phyloP scores from a whole-genome alignment of 257 asterid species.

The Coffea canephora region DNA sequence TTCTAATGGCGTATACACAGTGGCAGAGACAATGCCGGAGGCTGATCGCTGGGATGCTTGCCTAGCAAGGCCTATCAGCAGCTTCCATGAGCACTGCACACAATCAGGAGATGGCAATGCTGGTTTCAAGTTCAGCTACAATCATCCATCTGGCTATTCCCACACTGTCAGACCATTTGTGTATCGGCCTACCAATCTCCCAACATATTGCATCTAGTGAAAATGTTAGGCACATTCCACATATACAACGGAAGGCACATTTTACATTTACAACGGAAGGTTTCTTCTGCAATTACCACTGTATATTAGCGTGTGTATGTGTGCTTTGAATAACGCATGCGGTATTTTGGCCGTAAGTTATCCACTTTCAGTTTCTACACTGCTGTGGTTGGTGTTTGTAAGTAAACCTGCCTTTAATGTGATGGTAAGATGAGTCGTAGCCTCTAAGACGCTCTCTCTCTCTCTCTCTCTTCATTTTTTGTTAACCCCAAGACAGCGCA shows the following conservation, averaged over 20 bases:
- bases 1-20: slow-evolving; percentile 64
- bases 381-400: neutral
- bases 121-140: slow-evolving; percentile 78
- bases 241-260: no score
- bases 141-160: slow-evolving; percentile 70
- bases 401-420: neutral
- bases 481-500: neutral
- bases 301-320: slow-evolving; percentile 1
- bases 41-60: slow-evolving; percentile 93
- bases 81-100: slow-evolving; percentile 77
- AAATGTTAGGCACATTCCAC: neutral
- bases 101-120: slow-evolving; percentile 49
- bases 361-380: no score
- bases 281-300: neutral
- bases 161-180: slow-evolving; percentile 76
- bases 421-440: neutral
- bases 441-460: no score
- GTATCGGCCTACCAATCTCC: slow-evolving; percentile 58
- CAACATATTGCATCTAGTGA: slow-evolving; percentile 61
- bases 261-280: neutral
- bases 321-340: neutral
- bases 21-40: slow-evolving; percentile 96
- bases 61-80: slow-evolving; percentile 84
- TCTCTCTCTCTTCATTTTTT: no score
- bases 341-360: neutral